These are phyloP conservation scores for Citrullus colocynthis DNA, from an alignment of 306 rosid genomes.

Conservation along the genomic window DNA sequence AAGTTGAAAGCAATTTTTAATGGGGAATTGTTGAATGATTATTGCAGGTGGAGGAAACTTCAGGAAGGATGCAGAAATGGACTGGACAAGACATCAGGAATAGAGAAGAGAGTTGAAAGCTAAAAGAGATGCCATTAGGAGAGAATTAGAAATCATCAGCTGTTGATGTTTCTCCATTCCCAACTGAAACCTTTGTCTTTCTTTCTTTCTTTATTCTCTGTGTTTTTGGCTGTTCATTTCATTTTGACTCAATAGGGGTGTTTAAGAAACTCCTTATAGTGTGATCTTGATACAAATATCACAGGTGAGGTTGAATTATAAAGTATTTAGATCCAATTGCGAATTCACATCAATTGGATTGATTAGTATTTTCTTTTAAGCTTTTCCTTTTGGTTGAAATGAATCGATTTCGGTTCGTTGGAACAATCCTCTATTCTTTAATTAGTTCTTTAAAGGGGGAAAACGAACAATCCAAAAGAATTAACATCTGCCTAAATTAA, in stretches of 20 bases:
- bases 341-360: no score
- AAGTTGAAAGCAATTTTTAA: neutral
- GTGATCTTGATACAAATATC: neutral
- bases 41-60: constrained; percentile 42
- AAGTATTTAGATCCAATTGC: neutral
- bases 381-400: no score
- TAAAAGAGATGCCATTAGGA: neutral
- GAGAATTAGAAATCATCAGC: neutral
- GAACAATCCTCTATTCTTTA: no score
- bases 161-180: neutral
- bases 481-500: no score
- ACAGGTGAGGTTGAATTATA: neutral
- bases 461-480: no score
- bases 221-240: neutral
- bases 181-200: neutral
- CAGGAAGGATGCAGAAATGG: constrained; percentile 28
- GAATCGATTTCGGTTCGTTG: no score
- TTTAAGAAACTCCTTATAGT: neutral
- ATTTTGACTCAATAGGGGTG: neutral
- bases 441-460: no score
- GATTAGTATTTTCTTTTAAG: no score
- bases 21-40: neutral
- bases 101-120: neutral
- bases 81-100: neutral
- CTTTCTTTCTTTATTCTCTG: neutral